Evolutionary conservation across 305 asterid species (phyloP), one percentile per base, ranked within the genome.

Genomic region (Fraxinus baroniana): DNA sequence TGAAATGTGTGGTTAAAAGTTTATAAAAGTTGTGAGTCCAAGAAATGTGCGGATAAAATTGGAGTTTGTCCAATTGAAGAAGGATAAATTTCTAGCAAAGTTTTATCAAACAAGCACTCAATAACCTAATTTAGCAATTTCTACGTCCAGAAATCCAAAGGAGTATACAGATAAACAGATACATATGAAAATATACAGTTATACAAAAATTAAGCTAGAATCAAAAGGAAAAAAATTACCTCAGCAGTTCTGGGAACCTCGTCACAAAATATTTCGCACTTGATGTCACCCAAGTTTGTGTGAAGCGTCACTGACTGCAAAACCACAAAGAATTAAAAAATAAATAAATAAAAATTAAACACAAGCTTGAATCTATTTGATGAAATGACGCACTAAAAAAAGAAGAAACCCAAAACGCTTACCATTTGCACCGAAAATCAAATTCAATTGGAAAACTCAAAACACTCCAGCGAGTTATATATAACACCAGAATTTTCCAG

Each of bases 241-340:
- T 95, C 99, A 57, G 97, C 95, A 36, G 97, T 81, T 89, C 90
- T 93, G 5, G 97, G 94, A 46, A 95, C 99, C 89, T 95, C 98
- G 84, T 95, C 99, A 81, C 98, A 95, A 86, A 92, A 94, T 84
- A 95, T 88, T 90, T 94, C 99, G 86, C 99, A 95, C 93, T 95
- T 95, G 86, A 95, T 92, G 70, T 95, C 98, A n/a, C 99, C 99
- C 86, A 94, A 90, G 85, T 95, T 95, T 24, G 99, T 95, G 91
- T 94, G 97, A 46, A 95, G 95, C 39, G 98, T 95, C 88, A 95
- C 97, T 41, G 99, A 88, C 99, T 95, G 90, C 72, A 79, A 80
- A 83, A 66, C 24, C 17, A 18, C 81, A 73, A 18, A 57, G 28
- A 57, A 8, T 24, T 24, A 37, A 18, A 2, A 2, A 75, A 1